These are phyloP conservation scores for Pseudonitzschia multistriata DNA, from an alignment of 108 stramenopile species.

Conservation along the genomic window DNA sequence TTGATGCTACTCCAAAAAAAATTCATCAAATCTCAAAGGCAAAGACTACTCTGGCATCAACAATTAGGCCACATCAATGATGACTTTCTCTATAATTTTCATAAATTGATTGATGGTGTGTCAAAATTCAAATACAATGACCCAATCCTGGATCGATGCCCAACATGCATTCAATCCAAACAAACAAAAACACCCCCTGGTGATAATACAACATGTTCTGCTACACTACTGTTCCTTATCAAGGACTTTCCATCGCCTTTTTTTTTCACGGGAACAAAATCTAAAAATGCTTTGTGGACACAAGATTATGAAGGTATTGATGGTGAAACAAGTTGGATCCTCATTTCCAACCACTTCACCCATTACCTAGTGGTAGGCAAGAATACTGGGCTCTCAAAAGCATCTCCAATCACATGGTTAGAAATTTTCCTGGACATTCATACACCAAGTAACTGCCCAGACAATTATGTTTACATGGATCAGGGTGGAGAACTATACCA, in stretches of 20 bases:
- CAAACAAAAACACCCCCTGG: constrained; percentile 30
- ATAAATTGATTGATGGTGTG: constrained; percentile 21
- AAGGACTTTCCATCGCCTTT: too few species aligned
- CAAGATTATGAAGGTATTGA: constrained; percentile 20
- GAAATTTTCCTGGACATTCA: too few species aligned
- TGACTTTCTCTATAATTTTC: constrained; percentile 20
- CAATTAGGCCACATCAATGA: constrained; percentile 25
- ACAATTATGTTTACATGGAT: too few species aligned
- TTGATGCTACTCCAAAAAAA: too few species aligned
- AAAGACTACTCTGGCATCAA: constrained; percentile 36
- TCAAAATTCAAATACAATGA: background rate
- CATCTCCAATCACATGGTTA: too few species aligned
- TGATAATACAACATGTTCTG: constrained; percentile 8
- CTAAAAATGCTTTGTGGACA: constrained; percentile 1
- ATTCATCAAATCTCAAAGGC: too few species aligned
- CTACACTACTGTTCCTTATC: too few species aligned
- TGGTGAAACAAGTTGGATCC: constrained; percentile 29
- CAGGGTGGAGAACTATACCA: too few species aligned
- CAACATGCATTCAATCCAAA: constrained; percentile 34
- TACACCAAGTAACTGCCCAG: too few species aligned
- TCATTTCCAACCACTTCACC: constrained; percentile 25
- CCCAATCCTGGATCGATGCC: constrained; percentile 19
- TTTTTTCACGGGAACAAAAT: constrained; percentile 11
- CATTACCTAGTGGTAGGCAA: background rate
- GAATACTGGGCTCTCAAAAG: background rate